These are phyloP conservation scores for Sistotremastrum niveocremeum DNA, from an alignment of 768 basidiomycete species.

Conservation along the genomic window DNA sequence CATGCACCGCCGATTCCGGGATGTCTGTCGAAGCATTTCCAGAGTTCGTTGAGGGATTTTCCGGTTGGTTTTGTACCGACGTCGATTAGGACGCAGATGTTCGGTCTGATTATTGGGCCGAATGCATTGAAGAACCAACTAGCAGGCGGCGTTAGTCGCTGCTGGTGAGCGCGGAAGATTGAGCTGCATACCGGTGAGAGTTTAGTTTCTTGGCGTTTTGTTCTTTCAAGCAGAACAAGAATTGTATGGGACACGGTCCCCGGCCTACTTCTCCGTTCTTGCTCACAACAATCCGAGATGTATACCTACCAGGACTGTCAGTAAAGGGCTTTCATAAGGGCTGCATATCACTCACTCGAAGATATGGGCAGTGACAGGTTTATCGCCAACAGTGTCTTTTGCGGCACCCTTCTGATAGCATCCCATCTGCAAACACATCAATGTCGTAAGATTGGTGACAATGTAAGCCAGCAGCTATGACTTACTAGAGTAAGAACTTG, in stretches of 20 bases:
- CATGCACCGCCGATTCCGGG: slow-evolving; percentile 92
- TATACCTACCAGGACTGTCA: too few relatives aligned
- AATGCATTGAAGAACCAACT: slow-evolving; percentile 95
- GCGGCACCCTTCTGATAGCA: slow-evolving; percentile 62
- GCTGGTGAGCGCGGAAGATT: slow-evolving; percentile 24
- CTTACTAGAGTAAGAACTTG: slow-evolving; percentile 87
- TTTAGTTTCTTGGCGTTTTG: slow-evolving; percentile 97
- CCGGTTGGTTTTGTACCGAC: slow-evolving; percentile 86
- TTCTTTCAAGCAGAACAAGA: slow-evolving; percentile 84
- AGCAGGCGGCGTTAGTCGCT: too few relatives aligned
- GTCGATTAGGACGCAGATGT: slow-evolving; percentile 84
- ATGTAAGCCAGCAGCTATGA: too few relatives aligned
- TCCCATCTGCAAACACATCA: slow-evolving; percentile 24
- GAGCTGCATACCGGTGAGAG: slow-evolving; percentile 86
- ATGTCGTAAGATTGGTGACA: too few relatives aligned
- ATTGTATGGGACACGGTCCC: slow-evolving; percentile 93
- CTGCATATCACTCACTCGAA: too few relatives aligned
- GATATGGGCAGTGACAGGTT: slow-evolving; percentile 58
- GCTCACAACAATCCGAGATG: slow-evolving; percentile 29
- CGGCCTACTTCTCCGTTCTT: slow-evolving; percentile 37
- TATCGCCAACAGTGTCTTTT: slow-evolving; percentile 55
- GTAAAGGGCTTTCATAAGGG: slow-evolving; percentile 6
- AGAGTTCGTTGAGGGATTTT: slow-evolving; percentile 84
- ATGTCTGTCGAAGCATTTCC: slow-evolving; percentile 90
- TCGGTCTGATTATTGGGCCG: slow-evolving; percentile 73